phyloP scores from a whole-genome alignment of 768 basidiomycete species.

The Rickenella mellea region DNA sequence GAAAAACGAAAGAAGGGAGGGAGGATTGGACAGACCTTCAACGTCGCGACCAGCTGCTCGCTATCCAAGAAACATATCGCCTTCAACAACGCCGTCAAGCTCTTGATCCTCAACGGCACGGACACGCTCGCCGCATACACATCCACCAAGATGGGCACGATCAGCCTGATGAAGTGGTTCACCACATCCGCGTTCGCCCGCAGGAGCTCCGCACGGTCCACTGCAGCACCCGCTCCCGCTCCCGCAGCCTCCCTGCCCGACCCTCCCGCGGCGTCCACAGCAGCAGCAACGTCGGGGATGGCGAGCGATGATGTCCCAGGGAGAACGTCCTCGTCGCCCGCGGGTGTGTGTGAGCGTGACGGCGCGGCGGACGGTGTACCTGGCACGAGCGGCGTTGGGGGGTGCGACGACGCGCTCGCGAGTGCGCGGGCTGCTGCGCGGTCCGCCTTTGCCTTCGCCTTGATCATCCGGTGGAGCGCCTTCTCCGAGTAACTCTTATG shows the following conservation, averaged over 20 bases:
- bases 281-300: slow-evolving; percentile 16
- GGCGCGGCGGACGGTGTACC: slow-evolving; percentile 17
- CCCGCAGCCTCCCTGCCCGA: no score
- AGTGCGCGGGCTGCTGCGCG: slow-evolving; percentile 61
- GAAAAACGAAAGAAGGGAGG: neutral
- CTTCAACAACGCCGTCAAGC: slow-evolving; percentile 79
- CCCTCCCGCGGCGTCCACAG: slow-evolving; percentile 22
- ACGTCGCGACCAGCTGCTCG: slow-evolving; percentile 63
- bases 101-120: slow-evolving; percentile 79
- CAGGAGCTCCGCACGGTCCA: slow-evolving; percentile 65
- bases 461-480: slow-evolving; percentile 61
- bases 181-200: slow-evolving; percentile 69
- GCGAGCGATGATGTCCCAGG: slow-evolving; percentile 6
- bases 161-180: slow-evolving; percentile 75
- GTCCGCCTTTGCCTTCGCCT: slow-evolving; percentile 78
- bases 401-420: slow-evolving; percentile 15
- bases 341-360: slow-evolving; percentile 16
- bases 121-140: slow-evolving; percentile 99
- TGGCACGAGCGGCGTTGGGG: slow-evolving; percentile 20
- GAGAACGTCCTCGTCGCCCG: slow-evolving; percentile 8
- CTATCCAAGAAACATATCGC: slow-evolving; percentile 83
- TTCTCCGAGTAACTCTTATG: slow-evolving; percentile 87
- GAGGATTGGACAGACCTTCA: slow-evolving; percentile 48
- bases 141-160: slow-evolving; percentile 91
- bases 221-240: slow-evolving; percentile 18